Evolutionary conservation across 495 filamentous ascomycete species (phyloP).

Genomic region (Durotheca rogersii): DNA sequence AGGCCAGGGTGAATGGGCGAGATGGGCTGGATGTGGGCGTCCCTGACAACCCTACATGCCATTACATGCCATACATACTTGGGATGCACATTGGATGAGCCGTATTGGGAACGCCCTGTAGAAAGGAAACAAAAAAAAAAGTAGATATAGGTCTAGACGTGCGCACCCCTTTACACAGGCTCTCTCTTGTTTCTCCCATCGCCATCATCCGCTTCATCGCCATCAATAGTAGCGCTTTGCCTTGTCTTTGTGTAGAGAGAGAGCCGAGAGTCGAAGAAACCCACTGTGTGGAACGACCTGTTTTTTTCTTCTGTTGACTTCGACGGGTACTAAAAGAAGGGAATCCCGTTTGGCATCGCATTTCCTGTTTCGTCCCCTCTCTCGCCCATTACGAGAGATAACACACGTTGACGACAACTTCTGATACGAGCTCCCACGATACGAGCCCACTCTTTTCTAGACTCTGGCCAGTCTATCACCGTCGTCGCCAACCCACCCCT

Average conservation of each 20-base stretch:
- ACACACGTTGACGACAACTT: conserved; percentile 23
- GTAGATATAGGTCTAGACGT: conserved; percentile 33
- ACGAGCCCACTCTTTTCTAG: conserved; percentile 26
- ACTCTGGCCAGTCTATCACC: conserved; percentile 30
- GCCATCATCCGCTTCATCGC: neutral
- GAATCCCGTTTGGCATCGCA: too few species aligned
- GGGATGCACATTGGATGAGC: conserved; percentile 26
- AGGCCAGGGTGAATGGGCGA: conserved; percentile 16
- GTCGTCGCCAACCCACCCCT: conserved; percentile 11
- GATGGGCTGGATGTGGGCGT: conserved; percentile 24
- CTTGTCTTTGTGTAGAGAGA: conserved; percentile 25
- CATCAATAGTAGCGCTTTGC: neutral
- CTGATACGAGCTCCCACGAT: conserved; percentile 30
- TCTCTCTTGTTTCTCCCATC: conserved; percentile 31
- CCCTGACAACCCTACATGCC: conserved; percentile 8
- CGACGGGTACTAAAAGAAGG: too few species aligned
- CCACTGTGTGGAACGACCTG: conserved; percentile 31
- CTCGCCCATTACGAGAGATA: too few species aligned
- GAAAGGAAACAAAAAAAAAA: conserved; percentile 20
- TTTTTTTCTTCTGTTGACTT: conserved; percentile 27
- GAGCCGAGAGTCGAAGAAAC: conserved; percentile 7
- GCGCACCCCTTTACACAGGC: conserved; percentile 25
- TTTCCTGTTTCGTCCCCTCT: too few species aligned
- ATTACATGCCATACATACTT: neutral
- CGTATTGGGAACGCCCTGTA: conserved; percentile 22